These are phyloP conservation scores for Macrophomina tecta DNA, from an alignment of 2,329 filamentous ascomycete species.

Conservation along the genomic window DNA sequence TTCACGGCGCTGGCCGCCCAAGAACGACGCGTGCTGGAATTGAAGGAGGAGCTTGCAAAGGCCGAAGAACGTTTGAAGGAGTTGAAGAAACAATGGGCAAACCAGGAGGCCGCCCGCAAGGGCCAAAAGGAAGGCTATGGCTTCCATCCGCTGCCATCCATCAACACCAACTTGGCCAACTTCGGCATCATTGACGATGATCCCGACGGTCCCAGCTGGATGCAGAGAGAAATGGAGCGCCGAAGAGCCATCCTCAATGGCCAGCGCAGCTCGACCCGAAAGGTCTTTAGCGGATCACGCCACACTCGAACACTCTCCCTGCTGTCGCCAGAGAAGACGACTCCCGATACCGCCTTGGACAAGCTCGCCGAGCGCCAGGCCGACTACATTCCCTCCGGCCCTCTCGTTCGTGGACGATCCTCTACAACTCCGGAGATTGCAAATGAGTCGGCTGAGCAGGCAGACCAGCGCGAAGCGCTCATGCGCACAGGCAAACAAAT, in stretches of 20 bases:
- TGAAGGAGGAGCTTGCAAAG: slow-evolving; percentile 84
- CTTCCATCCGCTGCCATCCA: slow-evolving; percentile 62
- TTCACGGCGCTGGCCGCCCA: slow-evolving; percentile 91
- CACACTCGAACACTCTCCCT: slow-evolving; percentile 76
- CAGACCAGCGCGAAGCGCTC: slow-evolving; percentile 39
- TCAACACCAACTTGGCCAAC: slow-evolving; percentile 51
- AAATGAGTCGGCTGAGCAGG: slow-evolving; percentile 40
- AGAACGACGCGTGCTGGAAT: slow-evolving; percentile 86
- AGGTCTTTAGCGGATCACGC: slow-evolving; percentile 67
- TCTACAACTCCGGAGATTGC: slow-evolving; percentile 42
- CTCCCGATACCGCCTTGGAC: slow-evolving; percentile 44
- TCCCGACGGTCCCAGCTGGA: slow-evolving; percentile 52
- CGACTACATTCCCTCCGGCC: slow-evolving; percentile 31
- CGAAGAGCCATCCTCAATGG: slow-evolving; percentile 69
- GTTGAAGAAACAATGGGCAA: slow-evolving; percentile 84
- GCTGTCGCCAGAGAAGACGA: slow-evolving; percentile 66
- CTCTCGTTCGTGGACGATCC: slow-evolving; percentile 31
- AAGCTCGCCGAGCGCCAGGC: slow-evolving; percentile 40
- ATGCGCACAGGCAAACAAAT: slow-evolving; percentile 70
- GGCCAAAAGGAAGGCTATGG: slow-evolving; percentile 52
- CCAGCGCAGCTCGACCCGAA: slow-evolving; percentile 56
- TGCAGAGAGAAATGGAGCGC: slow-evolving; percentile 71
- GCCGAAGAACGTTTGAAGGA: slow-evolving; percentile 78
- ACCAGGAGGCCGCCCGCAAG: slow-evolving; percentile 78
- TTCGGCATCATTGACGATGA: slow-evolving; percentile 45